Evolutionary conservation across 768 basidiomycete genomes (phyloP).

Genomic region (Kwoniella sp.): DNA sequence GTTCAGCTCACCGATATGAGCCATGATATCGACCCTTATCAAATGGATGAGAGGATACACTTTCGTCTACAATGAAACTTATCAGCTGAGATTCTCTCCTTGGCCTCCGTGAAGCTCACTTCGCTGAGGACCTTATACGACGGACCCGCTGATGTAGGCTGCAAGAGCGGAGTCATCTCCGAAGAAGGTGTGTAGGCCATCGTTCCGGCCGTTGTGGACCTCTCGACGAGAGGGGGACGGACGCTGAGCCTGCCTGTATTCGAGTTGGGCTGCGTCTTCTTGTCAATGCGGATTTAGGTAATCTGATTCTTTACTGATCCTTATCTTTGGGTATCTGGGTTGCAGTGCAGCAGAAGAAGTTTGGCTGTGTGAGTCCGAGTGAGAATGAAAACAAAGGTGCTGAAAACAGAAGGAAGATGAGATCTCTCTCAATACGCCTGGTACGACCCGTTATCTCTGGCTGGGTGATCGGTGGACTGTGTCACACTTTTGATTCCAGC

Average conservation of each 20-base stretch:
- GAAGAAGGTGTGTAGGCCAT: conserved; percentile 28
- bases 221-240: too few species aligned
- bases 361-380: too few species aligned
- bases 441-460: background rate
- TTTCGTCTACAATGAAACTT: conserved; percentile 56
- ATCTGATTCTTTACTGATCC: too few species aligned
- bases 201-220: background rate
- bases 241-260: too few species aligned
- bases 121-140: conserved; percentile 44
- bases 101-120: conserved; percentile 24
- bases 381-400: too few species aligned
- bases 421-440: too few species aligned
- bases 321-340: too few species aligned
- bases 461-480: background rate
- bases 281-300: too few species aligned
- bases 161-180: conserved; percentile 46
- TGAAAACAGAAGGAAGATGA: too few species aligned
- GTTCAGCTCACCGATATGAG: conserved; percentile 56
- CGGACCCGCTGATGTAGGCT: conserved; percentile 29
- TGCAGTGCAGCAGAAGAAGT: too few species aligned
- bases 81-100: background rate
- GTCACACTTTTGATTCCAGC: background rate
- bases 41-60: conserved; percentile 83
- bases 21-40: conserved; percentile 61
- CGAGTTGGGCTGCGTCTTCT: too few species aligned